phyloP scores from a whole-genome alignment of 2,329 filamentous ascomycete genomes.

The Talaromyces albobiverticillius region DNA sequence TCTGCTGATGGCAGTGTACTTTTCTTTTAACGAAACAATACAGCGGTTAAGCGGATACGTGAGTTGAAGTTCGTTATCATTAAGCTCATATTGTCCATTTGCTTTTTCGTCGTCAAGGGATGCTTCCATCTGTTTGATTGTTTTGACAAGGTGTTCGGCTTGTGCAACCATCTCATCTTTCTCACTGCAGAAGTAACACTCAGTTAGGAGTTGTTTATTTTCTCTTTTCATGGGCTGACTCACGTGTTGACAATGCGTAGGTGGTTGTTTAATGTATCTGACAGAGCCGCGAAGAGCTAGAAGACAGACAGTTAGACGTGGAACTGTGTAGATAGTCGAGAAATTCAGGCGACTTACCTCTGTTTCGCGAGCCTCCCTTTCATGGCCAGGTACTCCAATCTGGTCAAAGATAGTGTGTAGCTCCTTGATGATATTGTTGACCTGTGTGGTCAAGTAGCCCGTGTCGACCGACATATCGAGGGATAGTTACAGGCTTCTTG shows the following conservation, averaged over 20 bases:
- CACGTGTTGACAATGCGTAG: slow-evolving; percentile 74
- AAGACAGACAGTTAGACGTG: slow-evolving; percentile 15
- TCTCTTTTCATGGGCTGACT: slow-evolving; percentile 22
- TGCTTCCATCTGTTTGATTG: slow-evolving; percentile 89
- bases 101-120: slow-evolving; percentile 76
- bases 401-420: slow-evolving; percentile 95
- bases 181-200: slow-evolving; percentile 52
- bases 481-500: not conserved
- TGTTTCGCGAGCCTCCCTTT: slow-evolving; percentile 82
- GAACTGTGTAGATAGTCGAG: slow-evolving; percentile 3
- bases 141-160: slow-evolving; percentile 76
- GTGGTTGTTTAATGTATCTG: slow-evolving; percentile 87
- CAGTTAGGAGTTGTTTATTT: not conserved
- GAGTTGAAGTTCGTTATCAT: slow-evolving; percentile 68
- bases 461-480: slow-evolving; percentile 68
- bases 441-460: slow-evolving; percentile 88
- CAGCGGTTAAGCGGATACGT: slow-evolving; percentile 82
- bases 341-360: slow-evolving; percentile 60
- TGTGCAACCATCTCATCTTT: slow-evolving; percentile 91
- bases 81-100: slow-evolving; percentile 61
- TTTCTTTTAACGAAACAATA: slow-evolving; percentile 77
- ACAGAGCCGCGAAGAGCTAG: slow-evolving; percentile 86
- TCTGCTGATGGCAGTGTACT: slow-evolving; percentile 74
- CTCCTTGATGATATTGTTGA: slow-evolving; percentile 89
- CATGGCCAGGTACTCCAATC: slow-evolving; percentile 91